Evolutionary conservation across 768 basidiomycete genomes (phyloP).

Genomic region (Lanmaoa rubissima): DNA sequence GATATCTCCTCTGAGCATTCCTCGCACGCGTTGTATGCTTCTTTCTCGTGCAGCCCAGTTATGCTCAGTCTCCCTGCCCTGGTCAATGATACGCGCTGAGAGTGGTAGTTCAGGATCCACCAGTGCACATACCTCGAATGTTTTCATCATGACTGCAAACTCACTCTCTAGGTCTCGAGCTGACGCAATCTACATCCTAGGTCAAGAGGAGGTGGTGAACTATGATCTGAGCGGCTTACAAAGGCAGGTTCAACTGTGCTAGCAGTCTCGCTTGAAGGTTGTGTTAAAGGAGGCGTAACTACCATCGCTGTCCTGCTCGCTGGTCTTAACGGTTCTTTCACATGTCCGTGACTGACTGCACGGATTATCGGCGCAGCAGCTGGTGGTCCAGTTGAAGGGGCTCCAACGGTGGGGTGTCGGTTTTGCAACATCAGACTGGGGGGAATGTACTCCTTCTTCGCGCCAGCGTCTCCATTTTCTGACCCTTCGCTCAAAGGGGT

Average conservation of each 20-base stretch:
- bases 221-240: conserved; percentile 42
- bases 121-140: conserved; percentile 65
- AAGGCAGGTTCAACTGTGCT: conserved; percentile 63
- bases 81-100: conserved; percentile 3
- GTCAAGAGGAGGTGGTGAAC: not conserved
- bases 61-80: conserved; percentile 97
- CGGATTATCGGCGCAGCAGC: conserved; percentile 38
- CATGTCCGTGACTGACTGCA: conserved; percentile 47
- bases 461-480: conserved; percentile 43
- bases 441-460: conserved; percentile 64
- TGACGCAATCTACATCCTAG: conserved; percentile 69
- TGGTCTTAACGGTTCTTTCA: conserved; percentile 52
- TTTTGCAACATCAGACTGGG: conserved; percentile 64
- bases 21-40: conserved; percentile 73
- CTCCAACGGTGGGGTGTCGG: conserved; percentile 47
- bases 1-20: conserved; percentile 87
- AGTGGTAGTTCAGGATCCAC: not conserved
- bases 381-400: conserved; percentile 18
- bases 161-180: conserved; percentile 82
- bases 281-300: conserved; percentile 42
- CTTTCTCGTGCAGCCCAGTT: conserved; percentile 89
- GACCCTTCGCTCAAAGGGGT: conserved; percentile 56
- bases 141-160: conserved; percentile 72
- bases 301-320: conserved; percentile 55
- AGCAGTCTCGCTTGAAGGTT: conserved; percentile 39